phyloP scores from a whole-genome alignment of 768 basidiomycete species.

The Paxillus involutus region DNA sequence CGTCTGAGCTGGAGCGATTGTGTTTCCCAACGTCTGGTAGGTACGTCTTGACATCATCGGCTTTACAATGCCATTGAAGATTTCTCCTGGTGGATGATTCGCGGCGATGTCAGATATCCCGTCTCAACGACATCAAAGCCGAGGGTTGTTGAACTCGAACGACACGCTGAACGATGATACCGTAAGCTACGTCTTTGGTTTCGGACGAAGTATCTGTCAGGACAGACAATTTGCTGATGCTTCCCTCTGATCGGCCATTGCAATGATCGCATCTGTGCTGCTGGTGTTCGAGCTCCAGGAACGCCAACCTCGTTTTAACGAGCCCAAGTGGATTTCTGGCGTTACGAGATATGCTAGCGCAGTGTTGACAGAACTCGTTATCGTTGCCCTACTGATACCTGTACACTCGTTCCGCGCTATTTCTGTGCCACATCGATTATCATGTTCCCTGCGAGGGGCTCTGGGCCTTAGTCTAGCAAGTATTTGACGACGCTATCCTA shows the following conservation, averaged over 20 bases:
- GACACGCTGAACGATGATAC: background rate
- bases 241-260: background rate
- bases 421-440: background rate
- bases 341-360: background rate
- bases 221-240: conserved; percentile 2
- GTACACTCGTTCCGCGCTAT: background rate
- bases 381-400: background rate
- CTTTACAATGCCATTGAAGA: background rate
- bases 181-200: conserved; percentile 1
- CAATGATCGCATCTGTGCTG: background rate
- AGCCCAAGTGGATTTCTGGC: background rate
- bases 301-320: background rate
- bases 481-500: background rate
- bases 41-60: background rate
- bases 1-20: conserved; percentile 21
- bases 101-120: conserved; percentile 29
- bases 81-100: conserved; percentile 34
- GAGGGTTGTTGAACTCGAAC: conserved; percentile 29
- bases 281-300: background rate
- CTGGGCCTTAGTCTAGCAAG: background rate
- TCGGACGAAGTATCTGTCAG: conserved; percentile 3
- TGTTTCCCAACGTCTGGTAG: conserved; percentile 30
- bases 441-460: background rate
- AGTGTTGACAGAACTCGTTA: background rate
- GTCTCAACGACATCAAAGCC: conserved; percentile 35